Evolutionary conservation across 1,284 basidiomycete species (phyloP), one percentile per base, ranked within the genome.

Genomic region (Ustilago hordei): DNA sequence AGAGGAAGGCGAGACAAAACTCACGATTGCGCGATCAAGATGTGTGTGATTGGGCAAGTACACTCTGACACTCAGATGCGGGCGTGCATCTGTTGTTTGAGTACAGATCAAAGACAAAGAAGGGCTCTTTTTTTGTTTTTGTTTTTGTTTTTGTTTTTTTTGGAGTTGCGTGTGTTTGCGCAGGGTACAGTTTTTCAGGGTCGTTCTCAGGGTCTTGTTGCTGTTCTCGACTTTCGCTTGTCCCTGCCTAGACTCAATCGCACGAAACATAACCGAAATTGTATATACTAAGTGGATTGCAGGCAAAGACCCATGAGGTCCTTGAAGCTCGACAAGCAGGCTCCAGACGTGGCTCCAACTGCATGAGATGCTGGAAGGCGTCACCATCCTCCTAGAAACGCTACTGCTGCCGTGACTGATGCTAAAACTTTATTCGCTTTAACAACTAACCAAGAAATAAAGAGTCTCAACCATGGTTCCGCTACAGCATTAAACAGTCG

Each of bases 71-170:
- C 39, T 41, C 39, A 23, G n/a, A 53, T 34, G 50, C 39, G 55
- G 55, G 55, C 38, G 55, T 43, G 39, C 55, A 23, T 56, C 23
- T 55, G 34, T 35, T 32, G 50, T 53, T 28, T 50, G 47, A 38
- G 36, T 2, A 23, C 23, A 23, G 23, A 23, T 23, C 23, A 23
- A 23, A 23, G 23, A 23, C 23, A 23, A 23, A 23, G 23, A 23
- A 23, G 23, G 23, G 23, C 2, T 28, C 3, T 28, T 28, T 28
- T 28, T 28, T 28, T 28, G 0, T 3, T 28, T 2, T 23, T 1
- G 2, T 23, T 23, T 23, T 23, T 23, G 2, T 23, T 23, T 23
- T 23, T 23, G 2, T 23, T 0, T 28, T 28, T 3, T 28, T 28
- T 28, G 0, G 23, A 28, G 23, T 28, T 28, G 23, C 23, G 23